phyloP scores from a whole-genome alignment of 2,329 filamentous ascomycete species.

The Paramyrothecium sp. region DNA sequence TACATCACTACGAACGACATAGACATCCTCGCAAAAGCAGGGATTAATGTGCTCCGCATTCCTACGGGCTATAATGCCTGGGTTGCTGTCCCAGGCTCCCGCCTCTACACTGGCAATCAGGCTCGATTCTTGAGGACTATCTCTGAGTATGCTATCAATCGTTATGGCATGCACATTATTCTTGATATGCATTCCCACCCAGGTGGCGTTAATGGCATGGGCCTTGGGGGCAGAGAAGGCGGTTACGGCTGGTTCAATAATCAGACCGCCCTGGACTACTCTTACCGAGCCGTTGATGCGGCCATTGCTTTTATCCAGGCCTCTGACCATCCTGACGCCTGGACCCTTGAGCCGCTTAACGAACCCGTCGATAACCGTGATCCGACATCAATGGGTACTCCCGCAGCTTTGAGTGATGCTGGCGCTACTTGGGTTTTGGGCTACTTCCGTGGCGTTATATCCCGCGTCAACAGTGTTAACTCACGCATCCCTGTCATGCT shows the following conservation, averaged over 20 bases:
- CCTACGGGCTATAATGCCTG: conserved; percentile 8
- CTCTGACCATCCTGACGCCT: not conserved
- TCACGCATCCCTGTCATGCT: conserved; percentile 6
- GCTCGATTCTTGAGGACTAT: conserved; percentile 1
- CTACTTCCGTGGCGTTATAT: conserved; percentile 7
- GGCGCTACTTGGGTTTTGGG: conserved; percentile 6
- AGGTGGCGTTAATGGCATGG: conserved; percentile 8
- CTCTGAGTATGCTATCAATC: conserved; percentile 6
- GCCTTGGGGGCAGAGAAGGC: conserved; percentile 3
- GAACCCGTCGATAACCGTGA: conserved; percentile 7
- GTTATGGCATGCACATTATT: conserved; percentile 10
- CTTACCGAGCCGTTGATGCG: conserved; percentile 5
- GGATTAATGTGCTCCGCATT: conserved; percentile 8
- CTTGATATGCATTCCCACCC: conserved; percentile 8
- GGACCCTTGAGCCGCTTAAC: conserved; percentile 6
- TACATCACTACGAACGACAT: conserved; percentile 6
- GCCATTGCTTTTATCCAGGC: conserved; percentile 7
- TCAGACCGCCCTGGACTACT: conserved; percentile 1
- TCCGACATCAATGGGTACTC: conserved; percentile 1
- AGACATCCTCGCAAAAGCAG: conserved; percentile 4
- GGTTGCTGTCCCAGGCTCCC: conserved; percentile 9
- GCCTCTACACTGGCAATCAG: conserved; percentile 7
- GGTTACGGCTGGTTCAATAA: conserved; percentile 7
- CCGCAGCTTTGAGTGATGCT: conserved; percentile 1
- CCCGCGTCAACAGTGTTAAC: conserved; percentile 3